Percentiles rank a stretch among this genome's conserved stretches.
These are phyloP conservation scores for Colletotrichum phormii DNA, from an alignment of 2,329 filamentous ascomycete species.

Conservation along the genomic window DNA sequence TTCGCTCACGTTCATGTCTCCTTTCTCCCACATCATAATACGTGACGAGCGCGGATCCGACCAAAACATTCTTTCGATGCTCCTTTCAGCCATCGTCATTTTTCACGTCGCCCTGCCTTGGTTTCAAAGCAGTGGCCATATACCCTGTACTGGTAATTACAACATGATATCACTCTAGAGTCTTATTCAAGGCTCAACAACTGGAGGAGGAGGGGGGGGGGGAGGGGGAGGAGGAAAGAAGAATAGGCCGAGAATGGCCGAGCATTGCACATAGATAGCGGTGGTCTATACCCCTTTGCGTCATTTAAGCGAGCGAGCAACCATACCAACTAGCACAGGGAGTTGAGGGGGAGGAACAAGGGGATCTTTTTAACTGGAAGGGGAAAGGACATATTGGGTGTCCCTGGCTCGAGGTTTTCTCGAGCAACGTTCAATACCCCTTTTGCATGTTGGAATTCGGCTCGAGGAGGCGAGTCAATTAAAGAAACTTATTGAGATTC, in stretches of 20 bases:
- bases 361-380: constrained; percentile 13
- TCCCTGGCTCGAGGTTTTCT: constrained; percentile 17
- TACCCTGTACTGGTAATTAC: constrained; percentile 34
- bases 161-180: constrained; percentile 20
- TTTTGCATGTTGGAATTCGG: constrained; percentile 30
- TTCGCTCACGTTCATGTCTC: constrained; percentile 29
- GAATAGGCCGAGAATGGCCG: constrained; percentile 14
- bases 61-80: constrained; percentile 18
- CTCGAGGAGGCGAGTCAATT: constrained; percentile 18
- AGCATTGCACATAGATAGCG: constrained; percentile 29
- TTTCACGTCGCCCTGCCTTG: neutral
- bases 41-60: constrained; percentile 17
- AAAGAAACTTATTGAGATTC: constrained; percentile 9
- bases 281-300: constrained; percentile 36
- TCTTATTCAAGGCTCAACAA: constrained; percentile 15
- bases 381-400: constrained; percentile 2
- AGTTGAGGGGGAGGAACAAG: constrained; percentile 26
- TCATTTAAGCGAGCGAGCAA: constrained; percentile 37
- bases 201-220: constrained; percentile 1
- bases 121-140: constrained; percentile 16
- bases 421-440: constrained; percentile 33
- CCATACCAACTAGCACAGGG: constrained; percentile 13
- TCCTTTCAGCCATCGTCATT: constrained; percentile 8
- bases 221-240: neutral
- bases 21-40: constrained; percentile 17